A percentile compares a stretch with the other conserved stretches of the same genome.
Conservation (phyloP, 2,329 filamentous ascomycete species). For the Hymenoscyphus albidus region DNA sequence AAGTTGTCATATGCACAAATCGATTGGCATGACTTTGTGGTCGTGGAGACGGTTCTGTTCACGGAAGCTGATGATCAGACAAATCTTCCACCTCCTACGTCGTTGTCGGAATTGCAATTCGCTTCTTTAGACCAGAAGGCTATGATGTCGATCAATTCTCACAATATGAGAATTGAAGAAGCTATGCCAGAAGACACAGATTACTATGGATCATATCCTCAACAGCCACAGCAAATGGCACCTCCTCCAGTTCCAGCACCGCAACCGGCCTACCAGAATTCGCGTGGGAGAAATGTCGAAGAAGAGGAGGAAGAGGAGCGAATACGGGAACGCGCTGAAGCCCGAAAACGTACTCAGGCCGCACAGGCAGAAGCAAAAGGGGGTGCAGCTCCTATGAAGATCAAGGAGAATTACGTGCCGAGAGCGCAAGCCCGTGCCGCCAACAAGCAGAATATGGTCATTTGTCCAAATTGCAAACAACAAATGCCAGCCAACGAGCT, state of each 20-base stretch:
- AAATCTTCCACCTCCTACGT: conserved; percentile 83
- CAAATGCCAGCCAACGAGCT: conserved; percentile 83
- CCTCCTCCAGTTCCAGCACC: conserved; percentile 38
- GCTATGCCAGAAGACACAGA: conserved; percentile 80
- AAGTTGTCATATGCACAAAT: conserved; percentile 75
- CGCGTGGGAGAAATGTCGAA: conserved; percentile 36
- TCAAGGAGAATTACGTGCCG: conserved; percentile 89
- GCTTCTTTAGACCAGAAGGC: conserved; percentile 94
- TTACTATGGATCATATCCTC: conserved; percentile 49
- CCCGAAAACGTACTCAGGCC: conserved; percentile 63
- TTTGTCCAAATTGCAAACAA: conserved; percentile 92
- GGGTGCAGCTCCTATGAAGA: conserved; percentile 71
- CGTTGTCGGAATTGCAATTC: conserved; percentile 86
- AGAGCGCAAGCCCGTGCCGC: conserved; percentile 71
- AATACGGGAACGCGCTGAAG: conserved; percentile 60
- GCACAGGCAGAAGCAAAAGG: conserved; percentile 74
- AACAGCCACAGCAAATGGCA: conserved; percentile 36
- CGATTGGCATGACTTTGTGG: conserved; percentile 96
- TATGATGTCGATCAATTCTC: conserved; percentile 74
- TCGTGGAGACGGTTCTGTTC: conserved; percentile 93
- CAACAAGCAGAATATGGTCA: conserved; percentile 61
- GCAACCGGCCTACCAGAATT: conserved; percentile 34
- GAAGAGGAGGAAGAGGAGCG: conserved; percentile 61
- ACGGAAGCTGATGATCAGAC: conserved; percentile 82
- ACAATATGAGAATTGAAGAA: conserved; percentile 83